A percentile compares a stretch with the other conserved stretches of the same genome.
Conservation (phyloP, 495 filamentous ascomycete species). For the Astrocystis sublimbata region DNA sequence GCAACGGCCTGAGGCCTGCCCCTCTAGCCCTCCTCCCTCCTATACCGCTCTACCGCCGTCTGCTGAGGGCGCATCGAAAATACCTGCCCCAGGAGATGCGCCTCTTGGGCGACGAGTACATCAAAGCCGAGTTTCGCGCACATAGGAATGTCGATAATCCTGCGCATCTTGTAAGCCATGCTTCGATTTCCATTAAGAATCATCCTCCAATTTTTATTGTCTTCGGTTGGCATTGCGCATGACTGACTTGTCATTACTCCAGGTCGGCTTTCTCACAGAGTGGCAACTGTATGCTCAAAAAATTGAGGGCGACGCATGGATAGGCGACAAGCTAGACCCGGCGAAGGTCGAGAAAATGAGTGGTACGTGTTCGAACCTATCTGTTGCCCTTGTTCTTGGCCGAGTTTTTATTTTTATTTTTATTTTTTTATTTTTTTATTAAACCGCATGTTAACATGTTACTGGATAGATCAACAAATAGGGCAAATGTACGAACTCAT, state of each 20-base stretch:
- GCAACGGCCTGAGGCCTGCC: constrained; percentile 48
- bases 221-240: background rate
- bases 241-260: background rate
- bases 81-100: constrained; percentile 73
- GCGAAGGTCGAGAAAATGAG: constrained; percentile 90
- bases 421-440: background rate
- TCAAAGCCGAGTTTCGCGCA: constrained; percentile 86
- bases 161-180: constrained; percentile 71
- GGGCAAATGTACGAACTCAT: constrained; percentile 94
- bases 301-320: constrained; percentile 82
- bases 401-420: too few species aligned
- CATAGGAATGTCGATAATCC: constrained; percentile 87
- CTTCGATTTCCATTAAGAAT: background rate
- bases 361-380: constrained; percentile 58
- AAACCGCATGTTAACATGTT: constrained; percentile 12
- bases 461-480: constrained; percentile 76
- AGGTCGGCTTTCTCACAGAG: constrained; percentile 95
- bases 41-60: constrained; percentile 82
- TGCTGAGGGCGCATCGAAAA: constrained; percentile 83
- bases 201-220: too few species aligned
- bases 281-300: constrained; percentile 95
- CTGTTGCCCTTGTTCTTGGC: background rate
- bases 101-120: constrained; percentile 82
- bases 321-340: constrained; percentile 73
- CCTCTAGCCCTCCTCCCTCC: constrained; percentile 84